Base-by-base conservation (phyloP, 2,329 filamentous ascomycete species). In the Colletotrichum musae region DNA sequence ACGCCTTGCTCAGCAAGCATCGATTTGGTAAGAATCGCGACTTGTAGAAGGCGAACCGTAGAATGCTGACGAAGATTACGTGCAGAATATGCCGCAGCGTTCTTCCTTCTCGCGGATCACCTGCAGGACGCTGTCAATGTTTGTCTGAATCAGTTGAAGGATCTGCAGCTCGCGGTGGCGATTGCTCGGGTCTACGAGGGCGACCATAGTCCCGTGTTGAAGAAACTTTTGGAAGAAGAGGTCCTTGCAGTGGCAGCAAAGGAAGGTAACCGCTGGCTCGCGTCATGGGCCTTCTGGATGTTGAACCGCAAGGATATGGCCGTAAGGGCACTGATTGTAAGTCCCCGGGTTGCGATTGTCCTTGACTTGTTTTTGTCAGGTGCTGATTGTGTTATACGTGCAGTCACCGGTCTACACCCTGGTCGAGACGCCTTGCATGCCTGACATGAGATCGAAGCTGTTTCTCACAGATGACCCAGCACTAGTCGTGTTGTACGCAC, bases 231-330 rank as follows among this genome's bases (percentile, higher is more conserved):
- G 1, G 89, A 93, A 74, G 93, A 97, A 12, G 93, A 92, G 70
- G 89, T 98, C 2, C 84, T 98, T 0, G 88, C 91, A 0, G 82
- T 93, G 71, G 96, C 96, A 18, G 90, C 93, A 0, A 87, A 90
- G 48, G 91, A 95, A 72, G 94, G 94, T 2, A 95, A 99, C 76
- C 88, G 95, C 66, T 99, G 96, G 95, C 88, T 97, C 68, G 93
- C 95, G 12, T 96, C 93, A 0, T 99, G 96, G 96, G 93, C 94
- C 2, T 97, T 97, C 77, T 97, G 94, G 92, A 93, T 97, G 87
- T 86, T 98, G 5, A 90, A 90, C 45, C 88, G 93, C 71, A 89
- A 91, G 70, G 93, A 97, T 73, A 93, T 94, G 85, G 93, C 95
- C 6, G 94, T 98, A 6, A 89, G 93, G 60, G 90, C 92, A 6